Base-by-base conservation (phyloP, 306 rosid species). In the Prunus dulcis region DNA sequence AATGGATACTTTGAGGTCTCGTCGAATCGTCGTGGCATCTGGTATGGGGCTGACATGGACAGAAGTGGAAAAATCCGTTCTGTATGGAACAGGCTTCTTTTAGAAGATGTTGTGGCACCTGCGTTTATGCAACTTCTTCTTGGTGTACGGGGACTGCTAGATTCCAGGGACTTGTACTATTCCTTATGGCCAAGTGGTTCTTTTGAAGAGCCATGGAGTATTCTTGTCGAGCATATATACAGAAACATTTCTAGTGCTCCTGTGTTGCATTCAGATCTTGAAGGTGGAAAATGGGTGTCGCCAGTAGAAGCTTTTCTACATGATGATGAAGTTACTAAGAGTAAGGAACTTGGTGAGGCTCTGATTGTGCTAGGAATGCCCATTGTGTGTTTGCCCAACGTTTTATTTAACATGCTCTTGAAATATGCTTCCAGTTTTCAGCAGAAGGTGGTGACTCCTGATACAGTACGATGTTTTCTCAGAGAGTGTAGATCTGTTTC, bases 11-110 rank as follows among this genome's bases (percentile, higher is more conserved):
- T 94, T 83, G 98, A 94, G 89, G 95, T 94, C 62, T 86, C 96
- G 56, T 92, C 98, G 27, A 92, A 94, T 76, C 98, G 98, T 52
- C 98, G 98, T 85, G 98, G 98, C 73, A 94, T 94, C 80, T 94
- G 98, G 98, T 90, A 88, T 82, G 97, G 98, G 77, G 96, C 82
- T 87, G 98, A 94, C 91, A 94, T 94, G 98, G 98, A 94, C 83
- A 89, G 96, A 86, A 89, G 96, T 77, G 98, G 98, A 72, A 94
- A 87, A 82, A 89, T 94, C 83, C 98, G 98, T 78, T 92, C 98
- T 65, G 78, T 68, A 69, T 94, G 98, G 98, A 94, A 94, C 87
- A 92, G 85, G 83, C 93, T 94, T 77, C 96, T 94, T 85, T 77
- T 94, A 76, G 95, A 94, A 82, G 98, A 94, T 75, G 80, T 87